Conservation (phyloP, 1,139 yeast species). For the Geotrichum fermentans region DNA sequence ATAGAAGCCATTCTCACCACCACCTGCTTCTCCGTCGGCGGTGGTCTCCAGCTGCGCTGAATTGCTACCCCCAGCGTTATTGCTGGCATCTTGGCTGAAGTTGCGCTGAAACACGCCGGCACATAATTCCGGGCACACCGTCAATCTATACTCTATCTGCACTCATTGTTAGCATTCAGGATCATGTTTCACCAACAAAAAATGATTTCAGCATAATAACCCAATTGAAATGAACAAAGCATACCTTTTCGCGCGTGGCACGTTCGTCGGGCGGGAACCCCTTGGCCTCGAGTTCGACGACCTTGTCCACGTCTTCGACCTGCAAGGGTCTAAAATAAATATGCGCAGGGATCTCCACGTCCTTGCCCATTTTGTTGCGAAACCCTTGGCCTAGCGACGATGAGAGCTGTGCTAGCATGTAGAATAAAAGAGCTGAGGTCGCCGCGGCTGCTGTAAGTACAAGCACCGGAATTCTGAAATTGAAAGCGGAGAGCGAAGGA, state of each 20-base stretch:
- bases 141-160: slow-evolving; percentile 55
- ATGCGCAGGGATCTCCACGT: slow-evolving; percentile 47
- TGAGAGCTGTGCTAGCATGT: neutral
- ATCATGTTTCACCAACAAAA: neutral
- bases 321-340: slow-evolving; percentile 74
- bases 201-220: no score
- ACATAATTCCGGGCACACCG: slow-evolving; percentile 82
- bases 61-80: neutral
- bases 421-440: neutral
- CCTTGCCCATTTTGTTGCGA: neutral
- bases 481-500: neutral
- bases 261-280: slow-evolving; percentile 68
- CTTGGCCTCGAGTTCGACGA: slow-evolving; percentile 54
- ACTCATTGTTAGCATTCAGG: no score
- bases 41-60: neutral
- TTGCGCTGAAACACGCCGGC: slow-evolving; percentile 75
- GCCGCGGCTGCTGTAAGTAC: slow-evolving; percentile 1
- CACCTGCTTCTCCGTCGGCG: neutral
- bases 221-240: no score
- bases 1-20: slow-evolving; percentile 36
- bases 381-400: neutral
- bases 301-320: slow-evolving; percentile 60
- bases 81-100: neutral
- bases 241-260: slow-evolving; percentile 56
- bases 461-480: slow-evolving; percentile 1